Evolutionary conservation across 768 basidiomycete genomes (phyloP), one percentile per base, ranked within the genome.

Genomic region (Suillus lakei): DNA sequence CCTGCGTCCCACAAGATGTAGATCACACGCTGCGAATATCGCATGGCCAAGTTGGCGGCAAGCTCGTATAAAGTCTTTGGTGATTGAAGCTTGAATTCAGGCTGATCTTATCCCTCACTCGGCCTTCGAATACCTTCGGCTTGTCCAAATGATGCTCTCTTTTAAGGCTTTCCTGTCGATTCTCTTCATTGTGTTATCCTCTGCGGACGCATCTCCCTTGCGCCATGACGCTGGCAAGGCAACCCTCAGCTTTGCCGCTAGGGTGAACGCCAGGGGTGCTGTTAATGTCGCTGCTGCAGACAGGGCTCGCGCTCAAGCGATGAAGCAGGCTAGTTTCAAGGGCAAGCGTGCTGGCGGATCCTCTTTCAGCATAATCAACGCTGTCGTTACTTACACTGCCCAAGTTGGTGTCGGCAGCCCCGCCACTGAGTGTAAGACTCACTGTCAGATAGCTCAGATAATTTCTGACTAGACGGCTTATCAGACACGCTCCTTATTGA

Each of bases 401-500:
- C 4, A 76, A 62, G 70, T 78, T n/a, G 66, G 67, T n/a, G 26
- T 77, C 10, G 76, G 76, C 21, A 48, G 3, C 13, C 77, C 77
- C 9, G 30, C 71, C 3, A 74, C 71, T 16, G 50, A 69, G 43
- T 77, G 77, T 79, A 39, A 36, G 76, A 62, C 18, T 13, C 26
- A 36, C 10, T 8, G 30, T 23, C 23, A 18, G 8, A 3, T 23
- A 26, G 30, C 6, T 51, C 2, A 18, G 9, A 23, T n/a, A 4
- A 15, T n/a, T 48, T 43, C 39, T 62, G 56, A 62, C 7, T 56
- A 18, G 1, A 34, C 38, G 55, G n/a, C 26, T 18, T 15, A 26
- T 8, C 36, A 79, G 79, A 69, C 50, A 67, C 67, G 8, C 69
- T 78, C 21, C 28, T 77, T 5, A 61, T 78, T 16, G 77, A 78